Conservation (phyloP, 768 basidiomycete genomes). For the Hirschioporus abietinus region DNA sequence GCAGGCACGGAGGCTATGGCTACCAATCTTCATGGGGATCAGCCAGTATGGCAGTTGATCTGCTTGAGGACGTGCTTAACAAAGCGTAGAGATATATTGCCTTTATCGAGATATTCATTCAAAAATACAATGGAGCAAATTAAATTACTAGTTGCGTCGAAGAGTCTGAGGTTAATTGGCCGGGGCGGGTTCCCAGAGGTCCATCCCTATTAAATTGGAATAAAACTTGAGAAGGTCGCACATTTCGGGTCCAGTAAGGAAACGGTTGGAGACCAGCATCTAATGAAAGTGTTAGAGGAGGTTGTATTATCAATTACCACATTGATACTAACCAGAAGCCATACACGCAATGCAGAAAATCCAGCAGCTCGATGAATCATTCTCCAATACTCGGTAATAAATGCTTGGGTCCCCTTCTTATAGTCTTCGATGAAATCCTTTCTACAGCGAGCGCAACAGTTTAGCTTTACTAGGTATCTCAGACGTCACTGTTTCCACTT, state of each 20-base stretch:
- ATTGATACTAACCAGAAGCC: slow-evolving; percentile 44
- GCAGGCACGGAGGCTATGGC: slow-evolving; percentile 58
- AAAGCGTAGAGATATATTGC: neutral
- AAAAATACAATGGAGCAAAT: too few relatives aligned
- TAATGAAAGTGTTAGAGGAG: slow-evolving; percentile 18
- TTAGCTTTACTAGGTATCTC: neutral
- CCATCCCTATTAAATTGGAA: slow-evolving; percentile 46
- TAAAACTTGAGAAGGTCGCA: slow-evolving; percentile 48
- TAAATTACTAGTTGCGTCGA: too few relatives aligned
- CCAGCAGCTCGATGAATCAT: slow-evolving; percentile 70
- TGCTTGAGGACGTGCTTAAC: slow-evolving; percentile 39
- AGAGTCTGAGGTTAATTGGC: neutral
- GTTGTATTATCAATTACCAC: slow-evolving; percentile 1
- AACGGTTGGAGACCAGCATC: slow-evolving; percentile 52
- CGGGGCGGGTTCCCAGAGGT: slow-evolving; percentile 27
- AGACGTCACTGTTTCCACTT: slow-evolving; percentile 11
- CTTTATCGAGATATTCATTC: too few relatives aligned
- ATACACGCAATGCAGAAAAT: slow-evolving; percentile 55
- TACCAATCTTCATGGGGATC: slow-evolving; percentile 65
- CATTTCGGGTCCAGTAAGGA: slow-evolving; percentile 46
- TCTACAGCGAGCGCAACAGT: slow-evolving; percentile 26
- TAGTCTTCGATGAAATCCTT: slow-evolving; percentile 52
- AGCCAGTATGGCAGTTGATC: slow-evolving; percentile 41
- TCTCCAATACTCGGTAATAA: slow-evolving; percentile 56
- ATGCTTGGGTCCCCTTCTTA: slow-evolving; percentile 43